A percentile compares a stretch with the other conserved stretches of the same genome.
These are phyloP conservation scores for Coemansia sp. DNA, from an alignment of 192 early-diverging fungal species.

Conservation along the genomic window DNA sequence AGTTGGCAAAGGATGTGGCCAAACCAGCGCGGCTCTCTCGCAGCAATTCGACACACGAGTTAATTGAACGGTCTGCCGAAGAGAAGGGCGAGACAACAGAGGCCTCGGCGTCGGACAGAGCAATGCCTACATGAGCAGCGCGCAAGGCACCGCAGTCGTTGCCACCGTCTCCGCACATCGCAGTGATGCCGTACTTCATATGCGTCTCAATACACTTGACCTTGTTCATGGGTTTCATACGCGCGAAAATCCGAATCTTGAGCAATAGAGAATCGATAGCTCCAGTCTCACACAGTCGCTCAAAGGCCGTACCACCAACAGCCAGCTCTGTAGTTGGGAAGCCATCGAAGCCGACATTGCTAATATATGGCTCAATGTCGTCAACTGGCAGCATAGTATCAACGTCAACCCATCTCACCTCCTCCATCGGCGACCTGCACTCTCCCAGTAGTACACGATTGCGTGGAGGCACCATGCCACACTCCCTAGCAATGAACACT, in stretches of 20 bases:
- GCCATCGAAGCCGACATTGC: constrained; percentile 7
- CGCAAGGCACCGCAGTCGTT: constrained; percentile 82
- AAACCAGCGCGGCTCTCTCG: constrained; percentile 67
- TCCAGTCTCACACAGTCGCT: constrained; percentile 47
- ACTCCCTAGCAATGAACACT: constrained; percentile 65
- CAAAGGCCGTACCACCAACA: constrained; percentile 67
- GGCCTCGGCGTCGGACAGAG: constrained; percentile 75
- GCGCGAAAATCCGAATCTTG: constrained; percentile 71
- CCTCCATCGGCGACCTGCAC: constrained; percentile 26
- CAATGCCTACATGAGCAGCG: constrained; percentile 76
- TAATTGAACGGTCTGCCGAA: constrained; percentile 61
- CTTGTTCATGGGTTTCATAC: constrained; percentile 78
- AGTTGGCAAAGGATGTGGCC: constrained; percentile 67
- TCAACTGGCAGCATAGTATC: constrained; percentile 35
- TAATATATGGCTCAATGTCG: neutral
- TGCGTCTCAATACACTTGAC: constrained; percentile 68
- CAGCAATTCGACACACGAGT: constrained; percentile 69
- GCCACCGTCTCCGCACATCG: constrained; percentile 85
- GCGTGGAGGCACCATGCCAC: constrained; percentile 51
- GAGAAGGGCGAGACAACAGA: constrained; percentile 82
- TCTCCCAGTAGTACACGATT: constrained; percentile 55
- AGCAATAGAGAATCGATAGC: constrained; percentile 57
- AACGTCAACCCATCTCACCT: constrained; percentile 60
- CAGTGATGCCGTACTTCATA: constrained; percentile 73
- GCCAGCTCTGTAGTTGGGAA: constrained; percentile 58